Percentiles rank a stretch among this genome's conserved stretches.
phyloP scores from a whole-genome alignment of 345 rosid species.

The Eucalyptus erythrocorys region DNA sequence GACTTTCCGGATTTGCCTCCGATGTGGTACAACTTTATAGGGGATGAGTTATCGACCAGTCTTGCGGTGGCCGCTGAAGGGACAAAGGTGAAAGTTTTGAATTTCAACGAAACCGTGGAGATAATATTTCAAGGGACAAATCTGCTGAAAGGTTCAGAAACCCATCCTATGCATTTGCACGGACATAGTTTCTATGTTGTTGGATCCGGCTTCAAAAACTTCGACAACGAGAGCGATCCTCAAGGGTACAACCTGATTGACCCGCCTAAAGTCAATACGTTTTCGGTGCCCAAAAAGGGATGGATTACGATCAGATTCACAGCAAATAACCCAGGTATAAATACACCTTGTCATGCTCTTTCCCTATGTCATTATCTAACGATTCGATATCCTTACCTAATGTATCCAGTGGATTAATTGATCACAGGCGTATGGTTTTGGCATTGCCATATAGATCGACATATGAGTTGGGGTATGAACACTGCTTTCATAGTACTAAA shows the following conservation, averaged over 20 bases:
- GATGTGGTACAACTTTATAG: neutral
- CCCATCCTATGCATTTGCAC: constrained; percentile 11
- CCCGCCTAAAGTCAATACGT: constrained; percentile 6
- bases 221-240: constrained; percentile 3
- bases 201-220: neutral
- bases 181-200: constrained; percentile 10
- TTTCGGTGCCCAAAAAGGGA: constrained; percentile 1
- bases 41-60: neutral
- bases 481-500: constrained; percentile 11
- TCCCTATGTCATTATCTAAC: neutral
- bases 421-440: constrained; percentile 13
- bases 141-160: neutral
- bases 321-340: constrained; percentile 6
- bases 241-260: constrained; percentile 1
- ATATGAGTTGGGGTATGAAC: constrained; percentile 12
- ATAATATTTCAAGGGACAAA: constrained; percentile 9
- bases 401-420: neutral
- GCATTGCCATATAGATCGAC: constrained; percentile 17
- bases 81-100: constrained; percentile 7
- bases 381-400: neutral
- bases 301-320: constrained; percentile 8
- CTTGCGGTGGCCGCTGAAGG: neutral
- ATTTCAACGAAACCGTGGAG: neutral
- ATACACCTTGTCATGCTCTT: neutral
- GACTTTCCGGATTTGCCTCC: neutral